Percentiles rank a stretch among this genome's conserved stretches.
Evolutionary conservation across 1,139 yeast genomes (phyloP).

Genomic region (Entelexis paramagnoliae): DNA sequence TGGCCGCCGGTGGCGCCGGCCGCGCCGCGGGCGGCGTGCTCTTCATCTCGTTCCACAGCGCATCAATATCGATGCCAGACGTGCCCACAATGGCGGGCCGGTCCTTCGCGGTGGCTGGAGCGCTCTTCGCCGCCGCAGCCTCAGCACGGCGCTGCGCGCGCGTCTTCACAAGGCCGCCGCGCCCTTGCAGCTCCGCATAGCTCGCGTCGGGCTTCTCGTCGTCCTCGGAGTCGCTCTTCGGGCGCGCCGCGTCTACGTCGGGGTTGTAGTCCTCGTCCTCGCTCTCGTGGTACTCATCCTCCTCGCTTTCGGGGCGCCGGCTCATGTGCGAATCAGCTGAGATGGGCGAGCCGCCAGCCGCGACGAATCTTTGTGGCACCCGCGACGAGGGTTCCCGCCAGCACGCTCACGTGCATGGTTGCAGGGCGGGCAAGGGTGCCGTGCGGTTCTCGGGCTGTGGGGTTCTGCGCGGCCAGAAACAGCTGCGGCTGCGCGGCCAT

Average conservation of each 20-base stretch:
- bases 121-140: conserved; percentile 26
- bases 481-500: neutral
- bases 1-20: neutral
- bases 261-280: conserved; percentile 61
- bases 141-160: conserved; percentile 42
- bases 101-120: conserved; percentile 14
- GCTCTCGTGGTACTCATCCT: conserved; percentile 44
- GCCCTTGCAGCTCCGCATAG: conserved; percentile 39
- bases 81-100: conserved; percentile 25
- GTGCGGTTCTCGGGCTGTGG: neutral
- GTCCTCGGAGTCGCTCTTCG: conserved; percentile 28
- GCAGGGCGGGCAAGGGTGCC: neutral
- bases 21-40: conserved; percentile 3
- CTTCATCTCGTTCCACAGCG: conserved; percentile 47
- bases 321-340: neutral
- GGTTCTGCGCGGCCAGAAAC: neutral
- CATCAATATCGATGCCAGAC: conserved; percentile 39
- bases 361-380: conserved; percentile 1
- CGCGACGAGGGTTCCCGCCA: neutral
- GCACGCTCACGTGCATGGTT: neutral
- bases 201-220: conserved; percentile 26
- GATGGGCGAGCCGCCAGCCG: neutral
- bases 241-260: conserved; percentile 24
- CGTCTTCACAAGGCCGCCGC: conserved; percentile 48
- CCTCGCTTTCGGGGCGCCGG: conserved; percentile 14